These are phyloP conservation scores for Plantago coronopus DNA, from an alignment of 305 asterid species.

Conservation along the genomic window DNA sequence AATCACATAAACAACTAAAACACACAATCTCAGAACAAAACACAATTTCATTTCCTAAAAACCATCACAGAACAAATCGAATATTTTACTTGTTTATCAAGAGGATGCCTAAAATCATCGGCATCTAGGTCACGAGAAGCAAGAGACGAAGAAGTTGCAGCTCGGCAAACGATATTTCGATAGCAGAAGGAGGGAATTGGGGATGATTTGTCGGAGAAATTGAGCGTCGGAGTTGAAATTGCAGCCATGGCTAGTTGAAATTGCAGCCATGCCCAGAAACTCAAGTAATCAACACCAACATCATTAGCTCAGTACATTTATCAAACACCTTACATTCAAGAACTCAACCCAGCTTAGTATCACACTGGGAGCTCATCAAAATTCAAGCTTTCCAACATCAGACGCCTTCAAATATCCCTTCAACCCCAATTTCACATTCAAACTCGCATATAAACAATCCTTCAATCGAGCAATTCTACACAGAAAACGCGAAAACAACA, in stretches of 20 bases:
- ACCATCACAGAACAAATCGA: not conserved
- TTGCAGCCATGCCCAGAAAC: no score
- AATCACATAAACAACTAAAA: constrained; percentile 6
- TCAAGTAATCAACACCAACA: no score
- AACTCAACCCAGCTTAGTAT: no score
- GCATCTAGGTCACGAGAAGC: constrained; percentile 70
- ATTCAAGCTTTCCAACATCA: no score
- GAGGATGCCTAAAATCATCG: constrained; percentile 91
- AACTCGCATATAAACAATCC: no score
- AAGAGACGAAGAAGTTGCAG: constrained; percentile 53
- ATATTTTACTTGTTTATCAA: constrained; percentile 73
- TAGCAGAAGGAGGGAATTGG: constrained; percentile 21
- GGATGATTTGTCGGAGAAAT: constrained; percentile 27
- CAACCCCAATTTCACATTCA: no score
- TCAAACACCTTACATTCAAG: no score
- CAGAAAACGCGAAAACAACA: no score
- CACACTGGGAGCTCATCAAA: no score
- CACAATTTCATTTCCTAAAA: not conserved
- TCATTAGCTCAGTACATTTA: no score
- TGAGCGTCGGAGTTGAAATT: constrained; percentile 36
- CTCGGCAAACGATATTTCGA: constrained; percentile 34
- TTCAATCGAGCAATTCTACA: no score
- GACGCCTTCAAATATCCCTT: no score
- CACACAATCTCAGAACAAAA: not conserved
- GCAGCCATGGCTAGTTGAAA: constrained; percentile 60